These are phyloP conservation scores for Theobroma cacao DNA, from an alignment of 345 rosid species.

Conservation along the genomic window DNA sequence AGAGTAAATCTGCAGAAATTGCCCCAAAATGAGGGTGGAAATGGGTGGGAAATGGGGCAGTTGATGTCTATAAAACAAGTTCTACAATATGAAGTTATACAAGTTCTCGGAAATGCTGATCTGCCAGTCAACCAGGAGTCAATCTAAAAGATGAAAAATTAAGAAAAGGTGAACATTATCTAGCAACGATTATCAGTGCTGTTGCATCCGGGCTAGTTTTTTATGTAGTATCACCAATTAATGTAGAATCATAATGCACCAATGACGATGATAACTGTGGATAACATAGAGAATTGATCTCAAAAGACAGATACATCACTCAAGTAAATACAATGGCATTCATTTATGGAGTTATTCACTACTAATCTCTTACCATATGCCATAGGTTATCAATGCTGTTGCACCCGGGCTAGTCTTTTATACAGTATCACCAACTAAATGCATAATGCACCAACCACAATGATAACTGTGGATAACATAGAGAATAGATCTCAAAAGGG, in stretches of 20 bases:
- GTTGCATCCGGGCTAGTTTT: too few species aligned
- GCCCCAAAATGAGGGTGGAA: neutral
- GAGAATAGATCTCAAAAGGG: neutral
- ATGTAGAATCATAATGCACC: neutral
- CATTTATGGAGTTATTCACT: neutral
- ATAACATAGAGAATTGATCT: neutral
- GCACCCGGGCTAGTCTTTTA: neutral
- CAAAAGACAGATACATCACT: neutral
- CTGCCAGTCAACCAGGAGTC: neutral
- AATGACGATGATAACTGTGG: neutral
- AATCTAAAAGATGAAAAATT: neutral
- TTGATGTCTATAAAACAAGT: neutral
- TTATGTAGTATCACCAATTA: too few species aligned
- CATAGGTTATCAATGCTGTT: neutral
- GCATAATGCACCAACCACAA: neutral
- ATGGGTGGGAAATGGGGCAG: neutral
- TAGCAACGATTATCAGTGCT: neutral
- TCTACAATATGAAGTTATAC: neutral
- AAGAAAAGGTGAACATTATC: neutral
- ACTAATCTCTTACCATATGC: neutral
- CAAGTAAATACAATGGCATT: neutral
- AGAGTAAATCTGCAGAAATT: neutral
- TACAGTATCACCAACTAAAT: neutral
- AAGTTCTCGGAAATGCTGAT: neutral
- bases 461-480: neutral